These are phyloP conservation scores for Aureobasidium sp. DNA, from an alignment of 2,329 filamentous ascomycete species.

Conservation along the genomic window DNA sequence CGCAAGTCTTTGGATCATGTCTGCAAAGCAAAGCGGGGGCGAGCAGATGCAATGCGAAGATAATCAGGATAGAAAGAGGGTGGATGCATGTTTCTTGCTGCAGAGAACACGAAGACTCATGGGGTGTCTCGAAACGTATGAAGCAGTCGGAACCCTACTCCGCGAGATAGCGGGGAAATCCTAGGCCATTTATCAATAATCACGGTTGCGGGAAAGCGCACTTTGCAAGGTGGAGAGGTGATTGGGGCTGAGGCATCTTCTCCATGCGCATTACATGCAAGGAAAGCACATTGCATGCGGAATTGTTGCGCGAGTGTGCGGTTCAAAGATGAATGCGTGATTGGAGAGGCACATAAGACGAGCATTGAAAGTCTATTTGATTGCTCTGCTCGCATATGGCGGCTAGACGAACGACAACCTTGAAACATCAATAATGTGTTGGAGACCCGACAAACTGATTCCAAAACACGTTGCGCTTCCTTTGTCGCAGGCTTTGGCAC, in stretches of 20 bases:
- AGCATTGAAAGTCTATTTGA: slow-evolving; percentile 4
- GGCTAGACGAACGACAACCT: neutral
- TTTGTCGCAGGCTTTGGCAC: neutral
- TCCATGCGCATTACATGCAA: neutral
- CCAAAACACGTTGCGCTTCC: neutral
- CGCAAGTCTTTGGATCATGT: neutral
- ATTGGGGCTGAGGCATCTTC: neutral
- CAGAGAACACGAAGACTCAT: neutral
- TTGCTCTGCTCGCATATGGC: neutral
- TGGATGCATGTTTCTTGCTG: neutral
- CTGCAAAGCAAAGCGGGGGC: neutral
- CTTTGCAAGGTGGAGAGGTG: neutral
- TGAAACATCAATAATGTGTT: neutral
- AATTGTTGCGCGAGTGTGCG: neutral
- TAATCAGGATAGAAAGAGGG: neutral
- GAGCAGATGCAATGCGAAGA: neutral
- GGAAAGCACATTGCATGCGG: neutral
- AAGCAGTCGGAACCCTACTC: neutral
- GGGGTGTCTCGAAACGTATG: neutral
- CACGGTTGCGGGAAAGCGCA: neutral
- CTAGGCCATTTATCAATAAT: neutral
- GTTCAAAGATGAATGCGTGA: neutral
- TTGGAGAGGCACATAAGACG: neutral
- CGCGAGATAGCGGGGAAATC: neutral
- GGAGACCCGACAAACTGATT: neutral